Evolutionary conservation across 352 stramenopile genomes (phyloP), one percentile per base, ranked within the genome.

Genomic region (Detonula confervacea): DNA sequence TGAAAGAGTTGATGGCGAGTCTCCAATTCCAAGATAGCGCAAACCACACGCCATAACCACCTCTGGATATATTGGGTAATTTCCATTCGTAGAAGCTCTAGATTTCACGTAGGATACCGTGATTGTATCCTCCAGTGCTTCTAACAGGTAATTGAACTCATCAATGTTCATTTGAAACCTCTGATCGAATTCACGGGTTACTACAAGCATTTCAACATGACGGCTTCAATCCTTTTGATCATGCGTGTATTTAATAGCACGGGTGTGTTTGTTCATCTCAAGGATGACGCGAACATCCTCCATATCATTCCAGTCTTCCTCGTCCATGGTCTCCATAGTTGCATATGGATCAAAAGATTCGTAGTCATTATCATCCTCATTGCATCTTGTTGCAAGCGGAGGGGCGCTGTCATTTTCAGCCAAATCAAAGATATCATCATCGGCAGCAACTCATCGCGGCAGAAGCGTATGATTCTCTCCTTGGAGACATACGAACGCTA

Each of bases 61-160:
- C 49, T 73, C 52, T 56, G 64, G 64, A 24, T 42, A 73, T 24
- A 73, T 72, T 42, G 63, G 64, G 25, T 54, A n/a, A 11, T 56
- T 49, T 54, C 51, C 64, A 57, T 29, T n/a, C 20, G 49, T 72
- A 6, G 49, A 64, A n/a, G 24, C 25, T 18, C 18, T 39, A 20
- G 52, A 73, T 18, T 24, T 29, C 49, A 54, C 16, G 37, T 46
- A 46, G 8, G 16, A 46, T 14, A 24, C 44, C 5, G 12, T 54
- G 44, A 54, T n/a, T 8, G 5, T 7, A 7, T 54, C 44, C 5
- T n/a, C 5, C 4, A 54, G 5, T 6, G 44, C 44, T 24, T 54
- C 44, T 24, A 54, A 24, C 3, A 54, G 44, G 20, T 24, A 54
- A n/a, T 54, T n/a, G 18, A 54, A 54, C 4, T 54, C 5, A 24